Base-by-base conservation (phyloP, 2,329 filamentous ascomycete species). In the Microsporum audouinii region DNA sequence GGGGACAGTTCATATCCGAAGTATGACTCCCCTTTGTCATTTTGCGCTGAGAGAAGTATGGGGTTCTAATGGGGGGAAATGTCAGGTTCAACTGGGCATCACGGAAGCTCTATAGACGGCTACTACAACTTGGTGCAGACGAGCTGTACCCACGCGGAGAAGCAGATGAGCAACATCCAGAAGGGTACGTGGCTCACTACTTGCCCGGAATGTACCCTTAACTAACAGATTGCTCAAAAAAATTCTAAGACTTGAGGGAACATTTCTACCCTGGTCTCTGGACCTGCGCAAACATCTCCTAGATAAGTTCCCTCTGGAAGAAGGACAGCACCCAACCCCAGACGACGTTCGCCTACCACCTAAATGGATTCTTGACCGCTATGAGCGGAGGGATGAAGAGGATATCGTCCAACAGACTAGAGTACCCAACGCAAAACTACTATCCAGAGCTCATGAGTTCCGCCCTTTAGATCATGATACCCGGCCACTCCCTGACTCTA, bases 1-100 rank as follows among this genome's bases (percentile, higher is more conserved):
- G 94, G 94, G 0, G 94, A 99, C 73, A 96, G 88, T 69, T 95
- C 91, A 0, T 99, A 99, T 79, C 82, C 88, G 61, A 92, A 95
- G 86, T 94, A 78, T 65, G 82, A 71, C n/a, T 34, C 49, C 23
- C 23, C 10, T 31, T 17, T 23, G 17, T 23, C 17, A 23, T 55
- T 31, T 60, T 49, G 27, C 56, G 57, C 8, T 10, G 4, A 39
- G n/a, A 0, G 23, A 5, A 7, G 3, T 7, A 12, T 41, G n/a
- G 33, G 10, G n/a, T 8, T 60, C 57, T 63, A 51, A 63, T 39
- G 14, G 12, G 27, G 36, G 12, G 39, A 33, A 23, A 23, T 34
- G 29, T 6, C 63, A 92, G 88, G 69, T 96, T 90, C 75, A 99
- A 99, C 76, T 96, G 89, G 84, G 91, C 92, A 17, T 88, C 88